Evolutionary conservation across 495 filamentous ascomycete species (phyloP).

Genomic region (Penicillium crystallinum): DNA sequence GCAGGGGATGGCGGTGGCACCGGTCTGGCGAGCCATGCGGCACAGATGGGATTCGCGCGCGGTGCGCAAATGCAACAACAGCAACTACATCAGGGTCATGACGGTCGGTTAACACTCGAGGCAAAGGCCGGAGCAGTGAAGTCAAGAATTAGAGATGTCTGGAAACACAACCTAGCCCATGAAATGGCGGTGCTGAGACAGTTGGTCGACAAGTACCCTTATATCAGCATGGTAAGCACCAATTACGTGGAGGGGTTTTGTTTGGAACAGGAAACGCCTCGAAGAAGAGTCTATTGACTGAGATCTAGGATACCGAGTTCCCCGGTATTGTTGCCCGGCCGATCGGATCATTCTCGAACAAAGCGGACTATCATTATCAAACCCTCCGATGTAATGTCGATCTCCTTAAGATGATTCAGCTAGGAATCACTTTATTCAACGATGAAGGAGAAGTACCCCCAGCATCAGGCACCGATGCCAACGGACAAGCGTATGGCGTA

Average conservation of each 20-base stretch:
- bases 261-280: neutral
- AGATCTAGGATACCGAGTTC: constrained; percentile 85
- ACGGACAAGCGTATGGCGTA: constrained; percentile 44
- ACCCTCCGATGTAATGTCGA: constrained; percentile 96
- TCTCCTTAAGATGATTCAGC: constrained; percentile 91
- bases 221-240: constrained; percentile 84
- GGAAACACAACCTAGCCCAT: constrained; percentile 83
- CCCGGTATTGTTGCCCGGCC: constrained; percentile 92
- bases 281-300: neutral
- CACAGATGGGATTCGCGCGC: constrained; percentile 78
- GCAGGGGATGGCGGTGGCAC: constrained; percentile 64
- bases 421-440: constrained; percentile 88
- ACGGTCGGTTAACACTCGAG: constrained; percentile 41
- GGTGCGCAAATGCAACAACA: constrained; percentile 68
- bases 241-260: neutral
- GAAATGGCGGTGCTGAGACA: constrained; percentile 78
- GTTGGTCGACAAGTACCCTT: constrained; percentile 84
- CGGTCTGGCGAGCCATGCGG: constrained; percentile 83
- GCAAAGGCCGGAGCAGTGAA: constrained; percentile 48
- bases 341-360: constrained; percentile 87
- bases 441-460: constrained; percentile 80
- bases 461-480: constrained; percentile 55
- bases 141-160: constrained; percentile 87
- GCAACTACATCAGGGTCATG: constrained; percentile 51
- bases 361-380: constrained; percentile 98